Evolutionary conservation across 768 basidiomycete species (phyloP), one percentile per base, ranked within the genome.

Genomic region (Lactarius quietus): DNA sequence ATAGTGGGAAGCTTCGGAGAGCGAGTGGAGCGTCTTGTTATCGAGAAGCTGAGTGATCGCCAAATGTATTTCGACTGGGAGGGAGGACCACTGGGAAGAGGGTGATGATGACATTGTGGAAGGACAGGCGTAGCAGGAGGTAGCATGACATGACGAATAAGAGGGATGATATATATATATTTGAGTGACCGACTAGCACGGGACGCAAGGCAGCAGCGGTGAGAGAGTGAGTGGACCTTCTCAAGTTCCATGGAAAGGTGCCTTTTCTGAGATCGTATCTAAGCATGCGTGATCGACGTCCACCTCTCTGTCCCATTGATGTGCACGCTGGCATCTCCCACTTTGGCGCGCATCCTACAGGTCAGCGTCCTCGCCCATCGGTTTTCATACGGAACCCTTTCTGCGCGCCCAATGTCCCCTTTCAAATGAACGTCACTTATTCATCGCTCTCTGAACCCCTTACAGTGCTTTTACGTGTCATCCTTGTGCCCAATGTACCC

Each of bases 31-130:
- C n/a, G 67, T 23, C 6, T 55, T 28, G 57, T 39, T 9, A 26
- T 69, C 69, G 61, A 70, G 67, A 33, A 60, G 68, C 10, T 60
- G 61, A 29, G 62, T 63, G 67, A 69, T 59, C 3, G 63, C 39
- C 28, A 70, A 55, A 36, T 66, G 69, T 28, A 70, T 59, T 23
- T 70, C 69, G 3, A 59, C 61, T 15, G 69, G 69, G 59, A 70
- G 69, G 33, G 61, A 9, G 20, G n/a, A 15, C 69, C 67, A 70
- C 39, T 8, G 43, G 54, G 45, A 51, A 1, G 15, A 12, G 28
- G 31, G 12, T 28, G 64, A 10, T 2, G 66, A 59, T 0, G 48
- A 53, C 8, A 60, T 41, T 18, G 63, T 51, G 17, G 26, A 55
- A 33, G 33, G 54, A 28, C 15, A 55, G 17, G 20, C 14, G 36